These are phyloP conservation scores for Sutorius eximius DNA, from an alignment of 1,284 basidiomycete genomes.

Conservation along the genomic window DNA sequence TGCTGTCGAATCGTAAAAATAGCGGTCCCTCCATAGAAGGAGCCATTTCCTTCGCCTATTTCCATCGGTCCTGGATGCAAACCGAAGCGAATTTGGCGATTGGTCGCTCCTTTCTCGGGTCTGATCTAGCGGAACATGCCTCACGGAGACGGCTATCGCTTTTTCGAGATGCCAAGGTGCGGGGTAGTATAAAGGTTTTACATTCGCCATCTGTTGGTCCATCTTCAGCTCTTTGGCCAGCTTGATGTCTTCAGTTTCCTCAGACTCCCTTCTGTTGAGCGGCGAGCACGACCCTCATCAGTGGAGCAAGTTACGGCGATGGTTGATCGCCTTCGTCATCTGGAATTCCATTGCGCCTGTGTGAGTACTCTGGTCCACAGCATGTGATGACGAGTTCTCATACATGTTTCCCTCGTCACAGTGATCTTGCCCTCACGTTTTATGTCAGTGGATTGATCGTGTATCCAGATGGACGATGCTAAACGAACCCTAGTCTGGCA, in stretches of 20 bases:
- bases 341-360: slow-evolving; percentile 33
- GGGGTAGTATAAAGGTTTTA: slow-evolving; percentile 21
- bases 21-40: neutral
- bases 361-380: slow-evolving; percentile 11
- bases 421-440: slow-evolving; percentile 28
- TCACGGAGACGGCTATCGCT: neutral
- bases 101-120: slow-evolving; percentile 10
- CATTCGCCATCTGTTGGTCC: neutral
- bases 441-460: slow-evolving; percentile 19
- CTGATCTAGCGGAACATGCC: neutral
- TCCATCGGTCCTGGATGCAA: neutral
- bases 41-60: neutral
- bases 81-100: slow-evolving; percentile 23
- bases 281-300: slow-evolving; percentile 26
- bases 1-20: slow-evolving; percentile 19
- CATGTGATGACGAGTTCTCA: neutral
- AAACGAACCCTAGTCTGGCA: slow-evolving; percentile 24
- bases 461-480: neutral
- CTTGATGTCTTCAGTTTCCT: slow-evolving; percentile 22
- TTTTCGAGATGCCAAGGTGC: neutral
- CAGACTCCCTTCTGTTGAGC: slow-evolving; percentile 13
- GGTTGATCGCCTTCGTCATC: slow-evolving; percentile 29
- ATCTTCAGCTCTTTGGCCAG: neutral
- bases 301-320: slow-evolving; percentile 30
- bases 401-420: neutral